A percentile compares a stretch with the other conserved stretches of the same genome.
phyloP scores from a whole-genome alignment of 768 basidiomycete species.

The Boletus eberwhitei region DNA sequence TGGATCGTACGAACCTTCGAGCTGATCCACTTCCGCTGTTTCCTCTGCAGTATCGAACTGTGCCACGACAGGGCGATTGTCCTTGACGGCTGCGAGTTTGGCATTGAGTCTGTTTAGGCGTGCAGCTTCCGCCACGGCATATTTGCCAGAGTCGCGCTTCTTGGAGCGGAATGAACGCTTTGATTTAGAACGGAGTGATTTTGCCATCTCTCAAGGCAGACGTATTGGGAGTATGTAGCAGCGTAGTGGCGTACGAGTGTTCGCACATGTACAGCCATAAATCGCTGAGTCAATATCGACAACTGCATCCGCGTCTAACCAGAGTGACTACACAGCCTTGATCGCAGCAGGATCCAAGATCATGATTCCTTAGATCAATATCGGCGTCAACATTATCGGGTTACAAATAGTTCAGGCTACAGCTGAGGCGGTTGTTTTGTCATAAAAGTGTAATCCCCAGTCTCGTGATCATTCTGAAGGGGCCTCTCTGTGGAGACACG shows the following conservation, averaged over 20 bases:
- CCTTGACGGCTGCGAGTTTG: conserved; percentile 54
- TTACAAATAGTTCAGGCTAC: conserved; percentile 10
- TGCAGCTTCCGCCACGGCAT: conserved; percentile 74
- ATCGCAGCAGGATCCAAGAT: neutral
- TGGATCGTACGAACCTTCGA: conserved; percentile 56
- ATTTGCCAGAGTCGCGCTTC: conserved; percentile 72
- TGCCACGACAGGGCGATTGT: conserved; percentile 15
- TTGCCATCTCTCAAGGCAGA: conserved; percentile 52
- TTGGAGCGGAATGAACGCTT: conserved; percentile 76
- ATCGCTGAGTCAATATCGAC: no score
- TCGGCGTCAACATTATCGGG: neutral
- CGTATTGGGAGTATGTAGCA: neutral
- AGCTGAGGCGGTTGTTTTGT: conserved; percentile 7
- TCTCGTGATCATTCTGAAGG: conserved; percentile 42
- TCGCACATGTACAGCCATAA: conserved; percentile 10
- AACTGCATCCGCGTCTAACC: neutral
- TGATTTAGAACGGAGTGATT: conserved; percentile 77
- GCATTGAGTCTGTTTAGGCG: conserved; percentile 68
- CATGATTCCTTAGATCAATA: conserved; percentile 6
- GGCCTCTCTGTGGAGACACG: conserved; percentile 64
- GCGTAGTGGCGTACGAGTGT: no score
- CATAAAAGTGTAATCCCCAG: neutral
- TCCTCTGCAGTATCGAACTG: conserved; percentile 32
- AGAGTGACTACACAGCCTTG: neutral
- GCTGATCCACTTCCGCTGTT: conserved; percentile 29